Evolutionary conservation across 73 alveolate genomes (phyloP), one percentile per base, ranked within the genome.

Genomic region (Blepharisma stoltei): DNA sequence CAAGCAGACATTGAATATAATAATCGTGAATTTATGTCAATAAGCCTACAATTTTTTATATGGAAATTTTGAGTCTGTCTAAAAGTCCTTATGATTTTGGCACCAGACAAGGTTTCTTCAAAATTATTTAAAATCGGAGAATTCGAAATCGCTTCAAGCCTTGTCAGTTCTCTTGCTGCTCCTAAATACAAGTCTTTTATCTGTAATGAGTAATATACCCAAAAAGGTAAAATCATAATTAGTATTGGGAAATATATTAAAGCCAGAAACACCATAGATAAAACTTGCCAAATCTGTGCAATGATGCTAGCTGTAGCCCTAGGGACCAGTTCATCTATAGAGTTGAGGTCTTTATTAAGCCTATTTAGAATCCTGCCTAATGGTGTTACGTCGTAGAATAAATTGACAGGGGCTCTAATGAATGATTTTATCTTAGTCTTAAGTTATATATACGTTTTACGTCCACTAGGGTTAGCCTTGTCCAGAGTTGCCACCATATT

Each of bases 321-420:
- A 20, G 69, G 69, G 11, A 84, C 38, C 54, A 67, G 86, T 38
- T 54, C 27, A 71, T 84, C 92, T 14, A 84, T 47, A 6, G 77
- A 45, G 46, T 80, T 84, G 6, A 76, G 80, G 80, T 90, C 98
- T 84, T 93, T 96, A 4, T 98, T 85, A 71, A 96, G 85, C 48
- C 97, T 89, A 87, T 94, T 94, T 50, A 96, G 75, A 43, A 96
- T 83, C 85, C 97, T 94, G 0, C 99, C 99, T 7, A 95, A 81
- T 21, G 98, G 98, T 6, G 96, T 96, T 23, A 94, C 88, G 76
- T 96, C 99, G 81, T 92, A 96, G 84, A 94, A 96, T 66, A 84
- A 60, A 80, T 95, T 94, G 44, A 96, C 76, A 46, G 99, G 98
- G 7, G 99, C 99, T 7, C 55, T 69, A 54, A 89, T 32, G 14